Base-by-base conservation (phyloP, 2,329 filamentous ascomycete genomes). In the Herpomyces periplanetae region DNA sequence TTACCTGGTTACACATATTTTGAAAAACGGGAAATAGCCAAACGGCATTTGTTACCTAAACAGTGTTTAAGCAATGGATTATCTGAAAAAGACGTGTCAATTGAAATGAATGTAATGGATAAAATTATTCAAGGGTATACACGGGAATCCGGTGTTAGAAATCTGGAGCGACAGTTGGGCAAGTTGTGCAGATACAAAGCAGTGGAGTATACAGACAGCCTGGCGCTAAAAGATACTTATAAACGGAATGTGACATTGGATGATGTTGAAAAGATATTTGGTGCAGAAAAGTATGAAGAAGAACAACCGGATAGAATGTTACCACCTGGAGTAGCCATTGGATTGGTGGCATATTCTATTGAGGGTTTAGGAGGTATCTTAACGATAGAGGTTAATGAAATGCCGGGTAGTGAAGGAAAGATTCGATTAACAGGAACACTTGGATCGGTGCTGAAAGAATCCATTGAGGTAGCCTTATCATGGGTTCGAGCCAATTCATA, bases 401-500 rank as follows among this genome's bases (percentile, higher is more conserved):
- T 91, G 71, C 80, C 80, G 0, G 80, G 80, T 16, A 5, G 6
- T 10, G 61, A 55, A 22, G 80, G 80, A 13, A 60, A 63, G 20
- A 69, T 96, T 13, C 80, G 91, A 40, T 56, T 96, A 11, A 96
- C 80, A 1, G 80, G 80, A 25, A 91, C 85, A 37, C 56, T 96
- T 4, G 80, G 80, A 26, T 73, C 88, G 29, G 80, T 96, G 12
- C 55, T 96, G 23, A 91, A 91, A 40, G 80, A 96, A 40, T 75
- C 62, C 26, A 80, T 91, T 16, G 75, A 91, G 38, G 80, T 96
- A 9, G 80, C 80, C 5, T 49, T 91, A 13, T 75, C 63, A 8
- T 96, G 80, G 80, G 80, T 96, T 19, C 88, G 88, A 39, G 66
- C 69, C 3, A 75, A 96, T 36, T 73, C 75, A 2, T 88, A 63